phyloP scores from a whole-genome alignment of 2,329 filamentous ascomycete species.

The Alternaria triticina region DNA sequence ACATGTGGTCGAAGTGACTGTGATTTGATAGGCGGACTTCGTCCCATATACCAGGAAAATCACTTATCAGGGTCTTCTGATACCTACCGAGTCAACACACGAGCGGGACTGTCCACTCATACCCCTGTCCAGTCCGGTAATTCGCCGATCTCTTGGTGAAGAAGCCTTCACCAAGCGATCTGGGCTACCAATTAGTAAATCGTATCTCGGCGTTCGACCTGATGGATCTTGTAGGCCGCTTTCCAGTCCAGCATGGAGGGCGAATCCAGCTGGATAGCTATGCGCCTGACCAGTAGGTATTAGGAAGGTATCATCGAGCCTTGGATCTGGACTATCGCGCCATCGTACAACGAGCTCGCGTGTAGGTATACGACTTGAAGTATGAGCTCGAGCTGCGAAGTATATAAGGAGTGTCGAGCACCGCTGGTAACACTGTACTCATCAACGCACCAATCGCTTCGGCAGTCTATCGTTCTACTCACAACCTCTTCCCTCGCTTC shows the following conservation, averaged over 20 bases:
- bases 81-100: neutral
- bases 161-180: neutral
- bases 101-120: neutral
- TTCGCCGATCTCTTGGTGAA: neutral
- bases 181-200: neutral
- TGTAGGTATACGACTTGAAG: neutral
- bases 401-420: neutral
- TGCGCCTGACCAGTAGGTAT: neutral
- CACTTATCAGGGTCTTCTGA: neutral
- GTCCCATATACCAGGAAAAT: neutral
- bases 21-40: neutral
- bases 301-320: constrained; percentile 1
- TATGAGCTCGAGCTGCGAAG: neutral
- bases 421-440: neutral
- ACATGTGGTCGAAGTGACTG: neutral
- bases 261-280: neutral
- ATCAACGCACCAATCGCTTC: neutral
- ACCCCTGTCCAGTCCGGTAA: neutral
- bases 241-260: neutral
- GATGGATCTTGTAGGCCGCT: neutral
- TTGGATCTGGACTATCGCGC: neutral
- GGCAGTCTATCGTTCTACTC: neutral
- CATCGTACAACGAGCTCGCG: neutral
- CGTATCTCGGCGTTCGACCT: neutral
- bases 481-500: neutral